Percentiles rank a stretch among this genome's conserved stretches.
Conservation (phyloP, 768 basidiomycete genomes). For the Leucosporidium creatinivorum region DNA sequence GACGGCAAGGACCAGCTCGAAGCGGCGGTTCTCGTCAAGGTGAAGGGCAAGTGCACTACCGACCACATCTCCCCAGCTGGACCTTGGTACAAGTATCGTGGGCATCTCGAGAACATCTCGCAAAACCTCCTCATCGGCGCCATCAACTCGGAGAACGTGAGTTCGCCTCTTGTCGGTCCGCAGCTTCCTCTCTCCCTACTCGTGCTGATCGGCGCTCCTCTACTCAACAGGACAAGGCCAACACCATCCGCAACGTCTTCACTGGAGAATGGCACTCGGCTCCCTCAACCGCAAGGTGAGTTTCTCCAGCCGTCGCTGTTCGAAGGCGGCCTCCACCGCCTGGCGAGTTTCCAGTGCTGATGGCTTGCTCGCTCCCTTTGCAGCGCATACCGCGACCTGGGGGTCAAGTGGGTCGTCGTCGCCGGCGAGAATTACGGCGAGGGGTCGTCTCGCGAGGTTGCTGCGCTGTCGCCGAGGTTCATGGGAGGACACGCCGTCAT, state of each 20-base stretch:
- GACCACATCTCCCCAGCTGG: constrained; percentile 68
- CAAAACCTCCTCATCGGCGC: constrained; percentile 64
- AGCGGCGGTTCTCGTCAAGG: constrained; percentile 93
- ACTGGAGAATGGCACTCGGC: constrained; percentile 65
- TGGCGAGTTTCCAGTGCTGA: background rate
- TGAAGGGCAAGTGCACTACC: constrained; percentile 84
- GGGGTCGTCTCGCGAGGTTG: constrained; percentile 96
- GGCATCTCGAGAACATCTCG: constrained; percentile 95
- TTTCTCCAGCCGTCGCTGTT: background rate
- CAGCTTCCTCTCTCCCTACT: background rate
- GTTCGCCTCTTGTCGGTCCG: background rate
- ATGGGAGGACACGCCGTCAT: constrained; percentile 87
- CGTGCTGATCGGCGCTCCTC: background rate
- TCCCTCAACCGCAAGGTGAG: background rate
- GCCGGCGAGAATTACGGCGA: constrained; percentile 74
- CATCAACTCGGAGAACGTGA: constrained; percentile 79
- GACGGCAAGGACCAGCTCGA: constrained; percentile 83
- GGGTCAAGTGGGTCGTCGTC: constrained; percentile 93
- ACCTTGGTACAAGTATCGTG: constrained; percentile 99
- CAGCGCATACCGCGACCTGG: constrained; percentile 77
- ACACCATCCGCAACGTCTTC: constrained; percentile 74
- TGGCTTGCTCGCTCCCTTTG: constrained; percentile 65
- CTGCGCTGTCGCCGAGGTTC: constrained; percentile 89
- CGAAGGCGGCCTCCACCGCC: too few species aligned
- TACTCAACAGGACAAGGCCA: constrained; percentile 61